Evolutionary conservation across 2,329 filamentous ascomycete species (phyloP), one percentile per base, ranked within the genome.

Genomic region (Calycina marina): DNA sequence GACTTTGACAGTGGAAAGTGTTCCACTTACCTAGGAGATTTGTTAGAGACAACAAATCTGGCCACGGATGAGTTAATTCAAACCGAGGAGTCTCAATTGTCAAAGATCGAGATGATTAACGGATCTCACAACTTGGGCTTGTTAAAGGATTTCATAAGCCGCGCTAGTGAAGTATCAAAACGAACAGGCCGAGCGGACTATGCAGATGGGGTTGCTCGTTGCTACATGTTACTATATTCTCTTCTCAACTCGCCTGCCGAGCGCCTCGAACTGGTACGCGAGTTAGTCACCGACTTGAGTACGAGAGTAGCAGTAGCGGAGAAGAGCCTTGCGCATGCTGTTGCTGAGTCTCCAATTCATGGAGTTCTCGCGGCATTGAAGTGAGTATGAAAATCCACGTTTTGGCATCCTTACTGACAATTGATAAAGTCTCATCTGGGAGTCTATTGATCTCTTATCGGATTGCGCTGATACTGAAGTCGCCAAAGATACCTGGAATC

Each of bases 181-280:
- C 62, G 60, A 15, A 93, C 84, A 4, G 83, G 83, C 14, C 70
- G 90, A 39, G 88, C 85, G 9, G 86, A 96, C 50, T 83, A 93
- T 52, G 85, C 86, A 1, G 88, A 98, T 56, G 88, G 88, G 6
- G 76, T 90, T 29, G 88, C 86, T 18, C 74, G 83, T 32, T 64
- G 77, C 3, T 79, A 77, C 39, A 73, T 80, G 25, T 58, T 93
- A 11, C 54, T 84, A 4, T 82, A 76, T 49, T 60, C 61, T 25
- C 70, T 74, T 51, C 60, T 68, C 10, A 48, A 50, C 12, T 54
- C 53, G 2, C 50, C 56, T n/a, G 48, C 61, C 3, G 52, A 55
- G 8, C 62, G 59, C 8, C 40, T 67, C 4, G 50, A 47, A 1
- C 59, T 86, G 8, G 58, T 85, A 1, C 57, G 65, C 15, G 56